phyloP scores from a whole-genome alignment of 208 protist species.

The Trypanosoma congolense region DNA sequence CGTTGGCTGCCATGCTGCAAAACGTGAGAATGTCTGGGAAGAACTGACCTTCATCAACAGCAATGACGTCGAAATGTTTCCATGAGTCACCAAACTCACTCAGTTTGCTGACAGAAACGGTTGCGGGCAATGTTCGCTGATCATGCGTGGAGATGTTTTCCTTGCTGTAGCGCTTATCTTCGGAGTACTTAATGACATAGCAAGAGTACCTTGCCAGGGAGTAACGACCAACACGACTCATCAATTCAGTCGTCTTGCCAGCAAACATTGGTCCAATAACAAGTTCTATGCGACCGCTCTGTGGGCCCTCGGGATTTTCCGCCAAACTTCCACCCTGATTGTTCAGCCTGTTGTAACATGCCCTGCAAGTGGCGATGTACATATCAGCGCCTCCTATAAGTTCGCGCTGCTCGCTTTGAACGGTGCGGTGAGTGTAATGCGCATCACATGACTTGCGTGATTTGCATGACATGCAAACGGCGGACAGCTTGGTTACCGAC shows the following conservation, averaged over 20 bases:
- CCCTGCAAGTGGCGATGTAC: constrained; percentile 91
- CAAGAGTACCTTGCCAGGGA: constrained; percentile 68
- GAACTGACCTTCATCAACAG: constrained; percentile 92
- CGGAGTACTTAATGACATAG: constrained; percentile 90
- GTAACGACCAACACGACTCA: constrained; percentile 85
- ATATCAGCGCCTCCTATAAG: constrained; percentile 92
- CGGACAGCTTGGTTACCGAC: constrained; percentile 86
- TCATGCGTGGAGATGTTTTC: constrained; percentile 85
- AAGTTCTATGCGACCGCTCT: too few species aligned
- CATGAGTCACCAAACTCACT: constrained; percentile 51
- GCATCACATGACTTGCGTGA: constrained; percentile 32
- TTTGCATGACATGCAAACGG: constrained; percentile 91
- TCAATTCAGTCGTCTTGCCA: constrained; percentile 93
- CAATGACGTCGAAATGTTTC: constrained; percentile 86
- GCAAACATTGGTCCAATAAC: constrained; percentile 95
- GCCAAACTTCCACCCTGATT: not conserved
- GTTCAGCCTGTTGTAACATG: constrained; percentile 79
- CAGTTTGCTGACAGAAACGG: constrained; percentile 57
- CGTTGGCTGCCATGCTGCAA: constrained; percentile 71
- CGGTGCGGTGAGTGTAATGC: constrained; percentile 83
- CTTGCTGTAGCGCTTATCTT: constrained; percentile 83
- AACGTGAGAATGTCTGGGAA: constrained; percentile 93
- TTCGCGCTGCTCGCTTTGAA: constrained; percentile 52
- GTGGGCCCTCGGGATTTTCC: not conserved
- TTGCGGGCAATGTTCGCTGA: constrained; percentile 46